Evolutionary conservation across 2,329 filamentous ascomycete species (phyloP), one percentile per base, ranked within the genome.

Genomic region (Beauveria scarabaeidicola): DNA sequence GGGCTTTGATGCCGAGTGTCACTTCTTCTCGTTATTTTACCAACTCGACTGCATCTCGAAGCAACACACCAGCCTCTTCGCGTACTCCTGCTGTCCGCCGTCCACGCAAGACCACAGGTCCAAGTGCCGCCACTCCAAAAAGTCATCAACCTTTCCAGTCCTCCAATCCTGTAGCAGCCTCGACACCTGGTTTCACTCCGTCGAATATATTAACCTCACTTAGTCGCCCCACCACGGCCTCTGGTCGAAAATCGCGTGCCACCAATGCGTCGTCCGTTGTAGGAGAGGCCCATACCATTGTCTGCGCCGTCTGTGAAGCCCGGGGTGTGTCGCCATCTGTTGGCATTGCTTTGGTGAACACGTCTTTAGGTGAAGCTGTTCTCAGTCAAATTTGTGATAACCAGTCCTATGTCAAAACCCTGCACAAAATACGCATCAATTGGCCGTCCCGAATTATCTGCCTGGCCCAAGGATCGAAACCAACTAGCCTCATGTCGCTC

Each of bases 331-430:
- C 89, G 23, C 91, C 91, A 0, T 88, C 86, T 0, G 87, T 97
- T 2, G 92, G 93, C 1, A 78, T 96, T 44, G 90, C 91, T 3
- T 92, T 97, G 68, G 79, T 97, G 68, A 95, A 97, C 68, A 78
- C 95, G 3, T 87, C 90, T 46, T 92, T 90, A 2, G 89, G 88
- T 43, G 91, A 96, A 73, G 89, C 85, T 17, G 84, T 91, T 29
- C 80, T 97, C 43, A 95, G 90, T 68, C 91, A 97, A 68, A 93
- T 97, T 64, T 91, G 88, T 68, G 93, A 97, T 71, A 95, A 87
- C 60, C 91, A 96, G 70, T 95, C 91, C 38, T 97, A 96, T 69
- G 86, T 91, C 60, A 87, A 87, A 68, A 96, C 91, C 0, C 78
- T 96, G 32, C 90, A 96, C 72, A 96, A 97, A 70, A 80, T 97